Evolutionary conservation across 164 flowering plant species (phyloP), one percentile per base, ranked within the genome.

Genomic region (Aristolochia contorta): DNA sequence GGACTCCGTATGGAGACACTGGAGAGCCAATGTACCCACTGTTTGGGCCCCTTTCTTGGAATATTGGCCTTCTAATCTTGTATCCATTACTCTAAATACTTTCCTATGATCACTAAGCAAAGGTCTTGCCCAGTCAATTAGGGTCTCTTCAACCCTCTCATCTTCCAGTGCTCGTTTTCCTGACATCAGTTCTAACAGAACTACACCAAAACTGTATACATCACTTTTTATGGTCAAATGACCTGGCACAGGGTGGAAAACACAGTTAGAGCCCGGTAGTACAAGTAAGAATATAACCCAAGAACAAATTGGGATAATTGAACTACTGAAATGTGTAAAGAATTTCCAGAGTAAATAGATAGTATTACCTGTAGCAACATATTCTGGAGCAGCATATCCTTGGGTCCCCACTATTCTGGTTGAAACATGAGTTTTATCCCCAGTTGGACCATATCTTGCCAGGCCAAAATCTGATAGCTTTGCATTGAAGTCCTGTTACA

Each of bases 381-480:
- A 87, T 72, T 90, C 97, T 8, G 95, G 97, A 14, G 97, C 95
- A 64, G 97, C 92, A 72, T 90, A 90, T 25, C 97, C 97, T n/a
- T 73, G 79, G 54, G 97, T 90, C 57, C 97, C 97, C 37, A 90
- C 72, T 13, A 90, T 79, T 72, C 82, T 72, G 47, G 97, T 87
- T 0, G 97, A 90, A 48, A 90, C 90, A 74, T 90, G 97, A 63
- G 92, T 85, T 37, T 82, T 77, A 66, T 87, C 97, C 54, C 95
- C 97, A 5, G 82, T 84, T 6, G 97, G 97, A 32, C 97, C 97
- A 67, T 90, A 91, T 53, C 97, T 85, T 60, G 97, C 97, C 45
- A 90, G 74, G 41, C 97, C 97, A 74, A 90, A 90, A 74, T 87
- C 97, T 22, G 95, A 85, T 49, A 90, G 89, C 71, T 79, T 90